A percentile compares a stretch with the other conserved stretches of the same genome.
Conservation (phyloP, 169 alveolate genomes). For the Cryptosporidium sp. region DNA sequence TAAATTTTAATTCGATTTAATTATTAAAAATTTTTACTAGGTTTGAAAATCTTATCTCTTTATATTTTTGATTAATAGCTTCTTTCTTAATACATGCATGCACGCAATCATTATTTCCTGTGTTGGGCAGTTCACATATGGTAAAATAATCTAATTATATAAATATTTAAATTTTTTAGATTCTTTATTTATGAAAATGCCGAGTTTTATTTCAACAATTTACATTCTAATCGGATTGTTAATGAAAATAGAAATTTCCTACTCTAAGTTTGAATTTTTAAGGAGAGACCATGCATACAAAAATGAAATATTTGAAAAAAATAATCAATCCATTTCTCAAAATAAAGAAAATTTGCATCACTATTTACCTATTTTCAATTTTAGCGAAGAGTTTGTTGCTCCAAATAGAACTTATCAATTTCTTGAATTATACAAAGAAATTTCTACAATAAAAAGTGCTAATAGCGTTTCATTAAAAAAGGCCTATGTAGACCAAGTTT, state of each 20-base stretch:
- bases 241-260: background rate
- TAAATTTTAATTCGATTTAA: background rate
- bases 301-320: background rate
- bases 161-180: no score
- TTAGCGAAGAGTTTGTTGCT: background rate
- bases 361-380: background rate
- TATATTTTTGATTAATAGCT: conserved; percentile 12
- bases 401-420: conserved; percentile 21
- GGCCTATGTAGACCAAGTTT: conserved; percentile 32
- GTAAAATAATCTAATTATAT: no score
- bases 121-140: background rate
- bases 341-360: background rate
- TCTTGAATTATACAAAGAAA: conserved; percentile 49
- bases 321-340: background rate
- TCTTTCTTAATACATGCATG: conserved; percentile 2
- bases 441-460: conserved; percentile 4
- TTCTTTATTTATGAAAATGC: background rate
- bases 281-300: background rate
- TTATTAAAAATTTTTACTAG: background rate
- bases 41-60: background rate
- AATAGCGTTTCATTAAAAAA: background rate
- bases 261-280: background rate
- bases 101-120: background rate
- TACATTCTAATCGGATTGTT: background rate
- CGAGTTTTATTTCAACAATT: background rate